Base-by-base conservation (phyloP, 2,329 filamentous ascomycete genomes). In the Alternaria consortialis region DNA sequence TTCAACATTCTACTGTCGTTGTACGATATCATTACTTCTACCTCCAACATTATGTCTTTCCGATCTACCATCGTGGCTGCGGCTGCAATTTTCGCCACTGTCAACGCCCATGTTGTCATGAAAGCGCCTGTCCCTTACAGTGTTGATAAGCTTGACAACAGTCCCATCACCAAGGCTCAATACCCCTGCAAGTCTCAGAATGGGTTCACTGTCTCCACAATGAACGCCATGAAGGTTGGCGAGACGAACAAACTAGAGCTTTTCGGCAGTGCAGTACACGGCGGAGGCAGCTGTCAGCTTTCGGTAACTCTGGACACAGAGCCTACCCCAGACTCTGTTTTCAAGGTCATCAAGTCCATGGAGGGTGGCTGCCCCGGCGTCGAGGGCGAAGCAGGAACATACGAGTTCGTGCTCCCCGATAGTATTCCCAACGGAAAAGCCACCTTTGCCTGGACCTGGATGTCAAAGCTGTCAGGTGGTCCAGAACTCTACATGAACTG, bases 401-500 rank as follows among this genome's bases (percentile, higher is more conserved):
- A 91, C 79, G 81, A 87, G 31, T 97, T 90, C 80, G 86, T 81
- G 0, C 87, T 97, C 6, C 94, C 94, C 0, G 77, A 84, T 0
- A 86, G 89, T 23, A 85, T 97, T 47, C 87, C 89, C 8, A 82
- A 89, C 1, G 95, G 94, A 4, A 86, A 93, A 40, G 94, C 91
- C 27, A 91, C 89, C 0, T 84, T 98, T 5, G 92, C 92, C 0
- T 97, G 93, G 93, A 93, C 93, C 0, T 98, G 94, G 94, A 90
- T 96, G 81, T 94, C 97, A 61, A 90, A 90, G 42, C 9, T 76
- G 46, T 76, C 94, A 7, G 94, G 94, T 4, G 93, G 91, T 77
- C 89, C 93, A 1, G 94, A 98, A 77, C 90, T 97, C 84, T 72
- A 71, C 85, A 97, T 97, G 93, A 96, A 97, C 85, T 98, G 94